Conservation (phyloP, 2,329 filamentous ascomycete species). For the Penicillium sp. region DNA sequence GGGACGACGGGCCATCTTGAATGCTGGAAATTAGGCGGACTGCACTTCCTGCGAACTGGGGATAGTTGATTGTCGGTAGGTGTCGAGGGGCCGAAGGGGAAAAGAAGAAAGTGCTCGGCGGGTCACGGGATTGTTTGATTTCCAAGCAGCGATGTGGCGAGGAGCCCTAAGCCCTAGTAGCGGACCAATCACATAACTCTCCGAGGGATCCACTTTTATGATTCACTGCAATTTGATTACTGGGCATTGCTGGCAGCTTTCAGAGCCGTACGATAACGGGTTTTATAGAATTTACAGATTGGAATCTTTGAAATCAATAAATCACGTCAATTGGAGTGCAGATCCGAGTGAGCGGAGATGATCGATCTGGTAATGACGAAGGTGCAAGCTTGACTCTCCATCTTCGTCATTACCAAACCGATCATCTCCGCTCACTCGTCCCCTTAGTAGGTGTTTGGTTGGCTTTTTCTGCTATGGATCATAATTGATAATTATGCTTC, state of each 20-base stretch:
- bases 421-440: no score
- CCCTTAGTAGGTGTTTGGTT: constrained; percentile 6
- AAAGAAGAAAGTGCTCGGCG: constrained; percentile 25
- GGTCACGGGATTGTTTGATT: constrained; percentile 40
- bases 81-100: constrained; percentile 36
- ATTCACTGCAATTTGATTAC: constrained; percentile 2
- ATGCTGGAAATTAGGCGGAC: constrained; percentile 51
- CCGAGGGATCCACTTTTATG: constrained; percentile 15
- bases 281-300: not conserved
- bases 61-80: constrained; percentile 35
- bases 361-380: no score
- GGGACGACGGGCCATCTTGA: constrained; percentile 98
- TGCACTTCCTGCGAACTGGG: constrained; percentile 51
- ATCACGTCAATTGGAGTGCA: not conserved
- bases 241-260: not conserved
- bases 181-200: constrained; percentile 26
- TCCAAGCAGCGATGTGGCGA: constrained; percentile 45
- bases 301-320: not conserved
- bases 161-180: constrained; percentile 44
- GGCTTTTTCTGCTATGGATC: constrained; percentile 5
- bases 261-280: not conserved
- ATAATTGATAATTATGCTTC: constrained; percentile 8
- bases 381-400: no score
- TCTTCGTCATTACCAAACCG: no score
- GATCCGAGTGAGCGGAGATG: no score